These are phyloP conservation scores for Syncephalastrum racemosum DNA, from an alignment of 371 early-diverging fungal species.

Conservation along the genomic window DNA sequence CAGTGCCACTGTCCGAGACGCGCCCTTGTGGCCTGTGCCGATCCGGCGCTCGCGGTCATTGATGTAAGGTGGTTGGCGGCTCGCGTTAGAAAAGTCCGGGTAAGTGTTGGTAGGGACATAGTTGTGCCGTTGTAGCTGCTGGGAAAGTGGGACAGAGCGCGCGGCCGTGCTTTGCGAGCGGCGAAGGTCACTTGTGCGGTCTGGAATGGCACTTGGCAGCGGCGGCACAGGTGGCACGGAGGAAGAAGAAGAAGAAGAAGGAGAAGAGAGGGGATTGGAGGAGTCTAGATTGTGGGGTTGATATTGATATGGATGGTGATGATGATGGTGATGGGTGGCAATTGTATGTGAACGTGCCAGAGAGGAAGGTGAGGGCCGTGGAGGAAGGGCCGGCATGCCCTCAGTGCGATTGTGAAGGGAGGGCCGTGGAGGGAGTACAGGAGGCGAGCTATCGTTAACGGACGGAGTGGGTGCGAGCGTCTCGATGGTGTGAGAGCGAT, in stretches of 20 bases:
- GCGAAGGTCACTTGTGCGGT: too few species aligned
- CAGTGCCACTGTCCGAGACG: constrained; percentile 19
- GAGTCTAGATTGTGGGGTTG: background rate
- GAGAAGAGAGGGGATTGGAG: too few species aligned
- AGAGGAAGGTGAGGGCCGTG: constrained; percentile 36
- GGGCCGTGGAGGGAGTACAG: constrained; percentile 18
- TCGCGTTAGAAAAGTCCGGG: constrained; percentile 26
- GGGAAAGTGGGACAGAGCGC: too few species aligned
- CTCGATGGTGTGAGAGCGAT: constrained; percentile 1
- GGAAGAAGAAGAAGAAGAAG: too few species aligned
- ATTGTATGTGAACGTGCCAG: constrained; percentile 37
- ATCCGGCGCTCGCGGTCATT: constrained; percentile 7
- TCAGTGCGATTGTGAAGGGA: constrained; percentile 3
- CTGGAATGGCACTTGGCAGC: too few species aligned
- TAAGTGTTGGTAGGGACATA: constrained; percentile 6
- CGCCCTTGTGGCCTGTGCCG: constrained; percentile 16
- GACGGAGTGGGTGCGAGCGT: background rate
- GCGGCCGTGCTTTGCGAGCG: too few species aligned
- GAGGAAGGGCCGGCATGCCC: constrained; percentile 37
- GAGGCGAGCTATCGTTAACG: constrained; percentile 4
- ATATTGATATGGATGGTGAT: constrained; percentile 8
- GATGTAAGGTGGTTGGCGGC: constrained; percentile 22
- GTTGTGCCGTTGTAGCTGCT: too few species aligned
- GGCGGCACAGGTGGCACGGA: too few species aligned
- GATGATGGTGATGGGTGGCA: constrained; percentile 4